phyloP scores from a whole-genome alignment of 306 rosid species.

The Castanospermum australe region DNA sequence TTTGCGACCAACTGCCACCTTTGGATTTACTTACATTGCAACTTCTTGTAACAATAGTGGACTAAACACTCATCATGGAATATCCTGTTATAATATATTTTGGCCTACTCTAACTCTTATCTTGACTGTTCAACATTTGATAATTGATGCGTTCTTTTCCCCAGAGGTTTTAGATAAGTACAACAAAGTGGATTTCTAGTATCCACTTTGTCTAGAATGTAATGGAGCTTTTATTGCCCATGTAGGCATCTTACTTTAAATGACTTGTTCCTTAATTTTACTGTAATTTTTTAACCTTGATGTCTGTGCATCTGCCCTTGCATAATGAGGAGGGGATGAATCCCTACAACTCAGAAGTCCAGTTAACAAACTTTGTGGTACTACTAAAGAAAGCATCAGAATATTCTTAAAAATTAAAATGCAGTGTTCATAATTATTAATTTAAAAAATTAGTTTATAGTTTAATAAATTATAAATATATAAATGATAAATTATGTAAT shows the following conservation, averaged over 20 bases:
- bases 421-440: too few species aligned
- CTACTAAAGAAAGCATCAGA: too few species aligned
- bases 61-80: neutral
- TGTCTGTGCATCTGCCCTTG: too few species aligned
- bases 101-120: neutral
- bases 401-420: too few species aligned
- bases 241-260: neutral
- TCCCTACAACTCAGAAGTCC: too few species aligned
- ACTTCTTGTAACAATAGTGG: neutral
- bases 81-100: neutral
- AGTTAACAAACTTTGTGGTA: too few species aligned
- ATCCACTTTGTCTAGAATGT: neutral
- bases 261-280: neutral
- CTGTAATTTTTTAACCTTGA: neutral
- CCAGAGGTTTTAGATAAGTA: neutral
- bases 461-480: too few species aligned
- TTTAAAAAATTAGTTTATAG: too few species aligned
- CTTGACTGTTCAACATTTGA: neutral
- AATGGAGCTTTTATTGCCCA: neutral
- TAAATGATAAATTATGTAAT: too few species aligned
- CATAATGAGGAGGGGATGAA: too few species aligned
- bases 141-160: neutral
- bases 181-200: neutral
- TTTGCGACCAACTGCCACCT: neutral
- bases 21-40: neutral